Percentiles rank a stretch among this genome's conserved stretches.
These are phyloP conservation scores for Rhinocladiella similis DNA, from an alignment of 2,329 filamentous ascomycete genomes.

Conservation along the genomic window DNA sequence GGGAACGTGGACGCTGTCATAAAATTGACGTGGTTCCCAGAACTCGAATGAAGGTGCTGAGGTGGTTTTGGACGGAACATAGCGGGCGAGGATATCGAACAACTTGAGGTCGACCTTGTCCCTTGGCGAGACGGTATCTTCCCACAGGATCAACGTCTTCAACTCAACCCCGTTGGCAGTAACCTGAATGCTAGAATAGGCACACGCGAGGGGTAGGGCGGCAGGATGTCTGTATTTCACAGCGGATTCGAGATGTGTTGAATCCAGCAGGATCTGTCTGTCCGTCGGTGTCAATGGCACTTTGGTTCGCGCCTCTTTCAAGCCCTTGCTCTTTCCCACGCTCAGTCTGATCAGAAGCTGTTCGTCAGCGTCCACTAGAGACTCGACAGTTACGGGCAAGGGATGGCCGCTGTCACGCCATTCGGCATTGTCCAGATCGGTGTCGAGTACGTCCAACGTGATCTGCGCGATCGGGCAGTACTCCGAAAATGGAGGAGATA, in stretches of 20 bases:
- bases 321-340: constrained; percentile 5
- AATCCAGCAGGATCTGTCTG: constrained; percentile 8
- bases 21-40: constrained; percentile 43
- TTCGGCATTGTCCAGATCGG: not conserved
- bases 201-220: constrained; percentile 15
- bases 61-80: not conserved
- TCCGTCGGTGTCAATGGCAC: not conserved
- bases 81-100: constrained; percentile 15
- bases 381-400: constrained; percentile 9
- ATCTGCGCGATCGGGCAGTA: constrained; percentile 14
- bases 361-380: not conserved
- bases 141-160: constrained; percentile 17
- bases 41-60: constrained; percentile 6
- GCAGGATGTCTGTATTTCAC: constrained; percentile 15
- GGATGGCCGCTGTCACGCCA: not conserved
- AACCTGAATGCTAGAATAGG: constrained; percentile 7
- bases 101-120: constrained; percentile 19
- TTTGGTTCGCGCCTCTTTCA: not conserved
- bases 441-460: not conserved
- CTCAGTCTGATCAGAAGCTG: constrained; percentile 3
- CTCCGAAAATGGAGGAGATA: constrained; percentile 14
- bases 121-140: constrained; percentile 10
- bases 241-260: constrained; percentile 11
- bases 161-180: not conserved
- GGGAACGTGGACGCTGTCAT: constrained; percentile 49